Conservation (phyloP, 179 eudicot species). For the Beta corolliflora region DNA sequence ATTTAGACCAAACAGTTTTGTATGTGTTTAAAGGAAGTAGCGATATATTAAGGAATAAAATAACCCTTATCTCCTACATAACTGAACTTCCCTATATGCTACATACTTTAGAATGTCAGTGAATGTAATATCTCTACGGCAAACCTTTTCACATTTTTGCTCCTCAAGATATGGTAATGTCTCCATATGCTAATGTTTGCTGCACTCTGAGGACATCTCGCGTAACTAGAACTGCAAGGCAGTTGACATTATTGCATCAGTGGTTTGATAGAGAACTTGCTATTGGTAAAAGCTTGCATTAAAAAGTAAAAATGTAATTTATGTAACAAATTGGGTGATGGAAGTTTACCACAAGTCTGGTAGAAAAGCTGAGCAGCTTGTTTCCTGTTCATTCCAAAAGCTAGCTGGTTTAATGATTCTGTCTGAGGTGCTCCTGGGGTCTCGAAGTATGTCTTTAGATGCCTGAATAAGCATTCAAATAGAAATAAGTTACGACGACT, state of each 20-base stretch:
- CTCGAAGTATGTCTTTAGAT: slow-evolving; percentile 86
- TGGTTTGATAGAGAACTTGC: background rate
- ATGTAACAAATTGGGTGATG: background rate
- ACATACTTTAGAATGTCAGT: background rate
- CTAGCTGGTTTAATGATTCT: slow-evolving; percentile 78
- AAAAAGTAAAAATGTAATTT: background rate
- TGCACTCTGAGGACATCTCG: slow-evolving; percentile 61
- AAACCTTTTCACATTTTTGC: slow-evolving; percentile 56
- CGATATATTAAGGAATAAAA: slow-evolving; percentile 11
- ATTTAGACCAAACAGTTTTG: background rate
- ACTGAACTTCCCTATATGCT: background rate
- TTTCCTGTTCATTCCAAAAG: slow-evolving; percentile 68
- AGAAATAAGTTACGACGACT: too few relatives aligned
- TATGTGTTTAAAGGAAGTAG: background rate
- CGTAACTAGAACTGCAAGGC: slow-evolving; percentile 76
- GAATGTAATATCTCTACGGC: slow-evolving; percentile 9
- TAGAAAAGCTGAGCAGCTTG: slow-evolving; percentile 87
- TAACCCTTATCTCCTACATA: slow-evolving; percentile 1
- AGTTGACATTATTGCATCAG: background rate
- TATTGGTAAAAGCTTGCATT: too few relatives aligned
- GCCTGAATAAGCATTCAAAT: slow-evolving; percentile 43
- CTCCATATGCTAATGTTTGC: slow-evolving; percentile 70
- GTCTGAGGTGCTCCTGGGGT: slow-evolving; percentile 64
- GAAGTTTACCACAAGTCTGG: slow-evolving; percentile 79
- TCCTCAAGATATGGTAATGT: slow-evolving; percentile 80